Base-by-base conservation (phyloP, 371 early-diverging fungal genomes). In the Furculomyces boomerangus region DNA sequence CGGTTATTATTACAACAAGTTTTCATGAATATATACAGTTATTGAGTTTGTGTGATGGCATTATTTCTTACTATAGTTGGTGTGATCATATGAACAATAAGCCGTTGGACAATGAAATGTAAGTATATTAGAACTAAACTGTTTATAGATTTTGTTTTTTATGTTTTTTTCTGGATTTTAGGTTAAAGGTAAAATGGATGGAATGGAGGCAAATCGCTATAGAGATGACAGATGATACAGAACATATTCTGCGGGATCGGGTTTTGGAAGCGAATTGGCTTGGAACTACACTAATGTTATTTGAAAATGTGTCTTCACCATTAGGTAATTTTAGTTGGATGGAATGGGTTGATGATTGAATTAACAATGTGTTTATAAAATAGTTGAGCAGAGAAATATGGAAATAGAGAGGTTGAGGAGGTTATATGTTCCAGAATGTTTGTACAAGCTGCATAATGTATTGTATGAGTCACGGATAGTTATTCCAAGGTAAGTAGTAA, bases 21-120 rank as follows among this genome's bases (percentile, higher is more conserved):
- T 60, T 67, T 25, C 54, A 60, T 53, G 68, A 67, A 57, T 67
- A 67, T 41, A 67, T 67, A 18, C 62, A 67, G 30, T 32, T 67
- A 32, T 49, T 67, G 18, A 61, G 63, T 39, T 57, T 67, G 26
- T 66, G 68, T 58, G 67, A 67, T 24, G 64, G 67, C 2, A 57
- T 57, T 35, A 59, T 58, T 2, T 56, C 51, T 30, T 66, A 61
- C 43, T 47, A 66, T 2, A 46, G 46, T 3, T 67, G 65, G 66
- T 57, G 62, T 60, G 53, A 37, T 46, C 1, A 39, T 62, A 37
- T 67, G 50, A 27, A 18, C 3, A 27, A 24, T 28, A 49, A 25
- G 5, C n/a, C n/a, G 18, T 18, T 5, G n/a, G 35, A 35, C 35
- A 10, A 7, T 35, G 16, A n/a, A n/a, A n/a, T n/a, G n/a, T n/a